Evolutionary conservation across 2,329 filamentous ascomycete species (phyloP).

Genomic region (Chalaropsis ovoidea): DNA sequence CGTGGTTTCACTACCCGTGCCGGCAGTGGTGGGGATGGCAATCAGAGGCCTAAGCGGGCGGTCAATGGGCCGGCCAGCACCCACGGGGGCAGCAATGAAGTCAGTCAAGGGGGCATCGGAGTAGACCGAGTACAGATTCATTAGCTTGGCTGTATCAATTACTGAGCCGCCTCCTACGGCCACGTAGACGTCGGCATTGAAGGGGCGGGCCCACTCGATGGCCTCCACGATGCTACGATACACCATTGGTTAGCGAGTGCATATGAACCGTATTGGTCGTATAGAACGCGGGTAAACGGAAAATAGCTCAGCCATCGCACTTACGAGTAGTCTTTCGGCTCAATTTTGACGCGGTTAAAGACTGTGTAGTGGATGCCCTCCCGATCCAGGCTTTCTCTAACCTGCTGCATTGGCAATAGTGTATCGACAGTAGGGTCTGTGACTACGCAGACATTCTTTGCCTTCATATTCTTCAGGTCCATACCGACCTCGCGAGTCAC

Average conservation of each 20-base stretch:
- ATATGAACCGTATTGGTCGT: not conserved
- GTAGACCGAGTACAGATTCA: constrained; percentile 91
- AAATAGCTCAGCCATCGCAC: constrained; percentile 31
- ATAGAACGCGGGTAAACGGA: not conserved
- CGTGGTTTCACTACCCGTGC: constrained; percentile 89
- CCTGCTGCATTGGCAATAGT: constrained; percentile 82
- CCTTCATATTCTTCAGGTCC: constrained; percentile 88
- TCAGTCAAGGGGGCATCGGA: constrained; percentile 91
- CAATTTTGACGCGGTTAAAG: constrained; percentile 69
- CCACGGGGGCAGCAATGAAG: constrained; percentile 92
- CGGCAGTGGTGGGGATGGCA: constrained; percentile 67
- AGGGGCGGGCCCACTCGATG: constrained; percentile 74
- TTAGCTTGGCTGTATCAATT: constrained; percentile 95
- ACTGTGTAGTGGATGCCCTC: constrained; percentile 75
- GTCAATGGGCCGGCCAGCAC: constrained; percentile 64
- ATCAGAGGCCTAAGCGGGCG: constrained; percentile 58
- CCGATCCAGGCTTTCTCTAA: constrained; percentile 63
- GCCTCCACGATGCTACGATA: constrained; percentile 65
- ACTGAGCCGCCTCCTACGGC: constrained; percentile 89
- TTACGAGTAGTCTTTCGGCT: constrained; percentile 88
- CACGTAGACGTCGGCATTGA: constrained; percentile 76
- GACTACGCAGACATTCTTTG: constrained; percentile 79
- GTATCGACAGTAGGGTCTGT: constrained; percentile 75
- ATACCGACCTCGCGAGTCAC: constrained; percentile 94
- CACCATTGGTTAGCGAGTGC: not conserved